Evolutionary conservation across 1,284 basidiomycete genomes (phyloP).

Genomic region (Trametes versicolor): DNA sequence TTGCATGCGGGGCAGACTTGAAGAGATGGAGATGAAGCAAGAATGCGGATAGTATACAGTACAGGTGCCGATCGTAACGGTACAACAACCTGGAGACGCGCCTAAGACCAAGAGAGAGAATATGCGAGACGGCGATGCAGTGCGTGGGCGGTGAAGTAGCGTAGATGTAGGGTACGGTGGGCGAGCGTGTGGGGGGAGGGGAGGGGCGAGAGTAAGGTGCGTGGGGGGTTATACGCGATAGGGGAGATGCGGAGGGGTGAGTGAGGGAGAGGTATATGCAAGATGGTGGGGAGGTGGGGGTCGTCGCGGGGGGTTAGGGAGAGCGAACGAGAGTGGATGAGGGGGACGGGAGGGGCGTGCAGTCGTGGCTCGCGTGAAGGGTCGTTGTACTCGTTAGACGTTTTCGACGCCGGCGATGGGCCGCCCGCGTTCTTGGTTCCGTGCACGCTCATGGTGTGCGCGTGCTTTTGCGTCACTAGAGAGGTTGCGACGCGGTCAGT

Average conservation of each 20-base stretch:
- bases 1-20: no score
- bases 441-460: constrained; percentile 34
- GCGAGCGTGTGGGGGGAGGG: not conserved
- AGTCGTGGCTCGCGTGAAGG: not conserved
- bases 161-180: constrained; percentile 2
- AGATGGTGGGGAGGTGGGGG: not conserved
- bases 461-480: constrained; percentile 35
- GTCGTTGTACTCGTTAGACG: constrained; percentile 22
- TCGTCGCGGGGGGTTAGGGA: not conserved
- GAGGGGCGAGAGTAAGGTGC: not conserved
- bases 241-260: not conserved
- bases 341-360: not conserved
- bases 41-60: constrained; percentile 4
- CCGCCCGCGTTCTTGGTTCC: constrained; percentile 31
- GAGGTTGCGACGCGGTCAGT: not conserved
- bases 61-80: constrained; percentile 5
- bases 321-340: not conserved
- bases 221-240: not conserved
- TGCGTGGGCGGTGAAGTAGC: not conserved
- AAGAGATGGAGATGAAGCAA: not conserved
- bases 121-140: constrained; percentile 3
- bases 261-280: not conserved
- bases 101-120: constrained; percentile 6
- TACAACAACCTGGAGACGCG: constrained; percentile 6
- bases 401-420: constrained; percentile 31